Base-by-base conservation (phyloP, 768 basidiomycete genomes). In the Collybia sp. region DNA sequence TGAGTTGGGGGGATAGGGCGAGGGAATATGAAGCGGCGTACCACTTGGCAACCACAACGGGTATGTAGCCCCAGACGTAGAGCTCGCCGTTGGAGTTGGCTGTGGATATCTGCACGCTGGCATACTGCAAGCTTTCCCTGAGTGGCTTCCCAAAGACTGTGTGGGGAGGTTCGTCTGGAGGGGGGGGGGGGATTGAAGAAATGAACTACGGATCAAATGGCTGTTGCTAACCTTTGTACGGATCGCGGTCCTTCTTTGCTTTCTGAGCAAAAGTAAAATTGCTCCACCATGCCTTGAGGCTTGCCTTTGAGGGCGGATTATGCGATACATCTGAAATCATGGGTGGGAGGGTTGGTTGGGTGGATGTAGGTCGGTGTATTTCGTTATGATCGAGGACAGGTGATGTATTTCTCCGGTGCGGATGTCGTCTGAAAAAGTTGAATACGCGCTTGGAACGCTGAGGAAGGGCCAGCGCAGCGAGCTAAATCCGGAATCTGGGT, bases 41-140 rank as follows among this genome's bases (percentile, higher is more conserved):
- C 91, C 93, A 97, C 68, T 96, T 97, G 39, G 95, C 95, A 35
- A 99, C 95, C 43, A 97, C 93, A 35, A 97, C 91, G 8, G 95
- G 95, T 41, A 99, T 90, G 61, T 88, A 88, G 1, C 94, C 93
- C 87, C 90, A 94, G 5, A 93, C 86, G 60, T 88, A 90, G 13
- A 91, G 74, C 53, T 88, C 82, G 6, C 92, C 92, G 49, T 80
- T 80, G 10, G 85, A 73, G 48, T 86, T 88, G 5, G 89, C 84
- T 12, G 93, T 95, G 9, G 88, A 91, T 60, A 98, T 95, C 59
- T 94, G 93, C 1, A 96, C 95, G 56, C 81, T 87, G 12, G 95
- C 95, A 62, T 86, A 87, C 56, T 76, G 77, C 54, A 98, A 70
- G 50, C 86, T 87, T 58, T 94, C 89, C 55, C 78, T 77, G 57